Percentiles rank a stretch among this genome's conserved stretches.
These are phyloP conservation scores for Lojkania enalia DNA, from an alignment of 2,329 filamentous ascomycete species.

Conservation along the genomic window DNA sequence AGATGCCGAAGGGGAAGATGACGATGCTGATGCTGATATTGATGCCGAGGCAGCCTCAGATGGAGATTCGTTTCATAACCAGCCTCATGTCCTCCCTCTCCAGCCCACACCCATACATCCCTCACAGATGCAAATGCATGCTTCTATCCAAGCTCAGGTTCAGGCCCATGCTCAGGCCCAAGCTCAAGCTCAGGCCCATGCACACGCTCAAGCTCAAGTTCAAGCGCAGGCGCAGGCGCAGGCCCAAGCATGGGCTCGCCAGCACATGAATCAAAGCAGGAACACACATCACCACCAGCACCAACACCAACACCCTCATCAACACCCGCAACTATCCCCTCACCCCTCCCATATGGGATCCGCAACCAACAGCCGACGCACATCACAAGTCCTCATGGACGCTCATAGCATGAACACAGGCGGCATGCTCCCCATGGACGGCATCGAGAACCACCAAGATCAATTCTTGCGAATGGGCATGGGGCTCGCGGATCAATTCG, in stretches of 20 bases:
- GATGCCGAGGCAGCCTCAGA: conserved; percentile 33
- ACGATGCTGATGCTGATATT: conserved; percentile 39
- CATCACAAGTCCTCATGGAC: conserved; percentile 37
- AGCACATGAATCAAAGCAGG: conserved; percentile 43
- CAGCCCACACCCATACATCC: conserved; percentile 38
- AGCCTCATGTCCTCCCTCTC: conserved; percentile 26
- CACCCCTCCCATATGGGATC: conserved; percentile 35
- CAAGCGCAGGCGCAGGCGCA: conserved; percentile 22
- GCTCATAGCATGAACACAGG: conserved; percentile 31
- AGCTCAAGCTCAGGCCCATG: conserved; percentile 22
- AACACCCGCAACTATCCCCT: conserved; percentile 26
- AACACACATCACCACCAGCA: conserved; percentile 38
- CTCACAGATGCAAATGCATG: conserved; percentile 33
- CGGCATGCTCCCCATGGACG: conserved; percentile 36
- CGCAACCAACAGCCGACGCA: conserved; percentile 34
- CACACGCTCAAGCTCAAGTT: conserved; percentile 21
- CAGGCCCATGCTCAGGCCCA: conserved; percentile 31
- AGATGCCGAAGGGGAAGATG: conserved; percentile 43
- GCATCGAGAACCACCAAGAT: conserved; percentile 37
- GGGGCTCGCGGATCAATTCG: conserved; percentile 31
- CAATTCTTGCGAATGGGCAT: conserved; percentile 40
- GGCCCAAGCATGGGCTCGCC: conserved; percentile 31
- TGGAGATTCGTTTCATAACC: conserved; percentile 15
- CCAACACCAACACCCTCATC: conserved; percentile 27
- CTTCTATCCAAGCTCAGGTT: conserved; percentile 19